Percentiles rank a stretch among this genome's conserved stretches.
Conservation (phyloP, 371 early-diverging fungal genomes). For the Mortierella sp. region DNA sequence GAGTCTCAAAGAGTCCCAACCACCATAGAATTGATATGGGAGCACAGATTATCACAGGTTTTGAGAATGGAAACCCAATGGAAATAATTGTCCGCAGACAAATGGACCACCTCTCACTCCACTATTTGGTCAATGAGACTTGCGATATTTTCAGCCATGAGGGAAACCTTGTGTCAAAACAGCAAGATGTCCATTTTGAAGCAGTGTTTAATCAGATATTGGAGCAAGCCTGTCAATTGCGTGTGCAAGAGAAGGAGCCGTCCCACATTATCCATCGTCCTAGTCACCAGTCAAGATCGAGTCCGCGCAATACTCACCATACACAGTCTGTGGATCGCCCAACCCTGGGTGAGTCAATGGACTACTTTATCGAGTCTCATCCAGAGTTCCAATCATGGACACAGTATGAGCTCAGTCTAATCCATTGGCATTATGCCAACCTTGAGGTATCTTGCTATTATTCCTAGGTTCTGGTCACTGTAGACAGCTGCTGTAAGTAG, state of each 20-base stretch:
- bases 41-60: conserved; percentile 58
- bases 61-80: conserved; percentile 58
- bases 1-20: neutral
- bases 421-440: conserved; percentile 59
- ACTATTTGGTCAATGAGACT: conserved; percentile 29
- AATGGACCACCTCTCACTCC: conserved; percentile 35
- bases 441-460: conserved; percentile 41
- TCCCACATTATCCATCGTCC: neutral
- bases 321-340: conserved; percentile 8
- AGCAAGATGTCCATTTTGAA: conserved; percentile 37
- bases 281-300: neutral
- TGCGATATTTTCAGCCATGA: conserved; percentile 46
- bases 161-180: conserved; percentile 39
- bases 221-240: conserved; percentile 34
- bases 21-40: conserved; percentile 47
- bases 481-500: neutral
- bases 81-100: conserved; percentile 55
- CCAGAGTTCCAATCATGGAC: conserved; percentile 44
- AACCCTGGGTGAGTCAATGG: conserved; percentile 55
- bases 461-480: neutral
- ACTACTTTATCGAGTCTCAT: conserved; percentile 52
- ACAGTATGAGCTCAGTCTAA: conserved; percentile 38
- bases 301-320: conserved; percentile 8
- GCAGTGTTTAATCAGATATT: conserved; percentile 47
- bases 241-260: conserved; percentile 23